Conservation (phyloP, 2,329 filamentous ascomycete genomes). For the Paraphoma sp. region DNA sequence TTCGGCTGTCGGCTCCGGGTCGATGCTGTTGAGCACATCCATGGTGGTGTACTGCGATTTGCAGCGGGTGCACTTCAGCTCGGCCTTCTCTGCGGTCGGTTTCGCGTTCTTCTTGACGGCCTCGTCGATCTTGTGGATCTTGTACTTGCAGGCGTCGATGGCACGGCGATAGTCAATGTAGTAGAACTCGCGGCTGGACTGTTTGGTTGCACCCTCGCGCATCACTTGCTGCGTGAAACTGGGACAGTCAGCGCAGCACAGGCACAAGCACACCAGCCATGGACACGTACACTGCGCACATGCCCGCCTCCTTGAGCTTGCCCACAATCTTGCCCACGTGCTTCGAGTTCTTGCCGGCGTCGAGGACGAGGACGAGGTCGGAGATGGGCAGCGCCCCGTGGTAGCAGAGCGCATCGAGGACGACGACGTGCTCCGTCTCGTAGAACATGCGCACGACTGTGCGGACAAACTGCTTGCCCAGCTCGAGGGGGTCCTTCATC, state of each 20-base stretch:
- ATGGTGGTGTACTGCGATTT: conserved; percentile 86
- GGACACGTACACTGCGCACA: conserved; percentile 75
- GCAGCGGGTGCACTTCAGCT: conserved; percentile 85
- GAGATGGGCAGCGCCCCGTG: conserved; percentile 83
- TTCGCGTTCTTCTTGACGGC: conserved; percentile 84
- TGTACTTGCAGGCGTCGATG: conserved; percentile 96
- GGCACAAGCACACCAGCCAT: neutral
- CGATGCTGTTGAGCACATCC: conserved; percentile 81
- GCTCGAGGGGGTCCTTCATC: conserved; percentile 62
- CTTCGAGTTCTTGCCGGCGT: conserved; percentile 80
- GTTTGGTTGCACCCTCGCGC: conserved; percentile 80
- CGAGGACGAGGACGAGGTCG: conserved; percentile 83
- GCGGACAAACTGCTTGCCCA: conserved; percentile 80
- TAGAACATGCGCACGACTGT: conserved; percentile 88
- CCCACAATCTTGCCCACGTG: conserved; percentile 89
- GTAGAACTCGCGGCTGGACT: conserved; percentile 90
- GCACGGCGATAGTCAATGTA: conserved; percentile 95
- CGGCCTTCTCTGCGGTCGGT: conserved; percentile 82
- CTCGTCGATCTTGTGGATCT: conserved; percentile 86
- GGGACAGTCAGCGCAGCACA: conserved; percentile 20
- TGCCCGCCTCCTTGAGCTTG: conserved; percentile 82
- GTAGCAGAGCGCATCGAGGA: conserved; percentile 79
- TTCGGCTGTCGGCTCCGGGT: conserved; percentile 58
- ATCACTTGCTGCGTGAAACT: conserved; percentile 78
- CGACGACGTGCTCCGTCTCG: conserved; percentile 80